Evolutionary conservation across 306 rosid genomes (phyloP), one percentile per base, ranked within the genome.

Genomic region (Rubus parviflorus): DNA sequence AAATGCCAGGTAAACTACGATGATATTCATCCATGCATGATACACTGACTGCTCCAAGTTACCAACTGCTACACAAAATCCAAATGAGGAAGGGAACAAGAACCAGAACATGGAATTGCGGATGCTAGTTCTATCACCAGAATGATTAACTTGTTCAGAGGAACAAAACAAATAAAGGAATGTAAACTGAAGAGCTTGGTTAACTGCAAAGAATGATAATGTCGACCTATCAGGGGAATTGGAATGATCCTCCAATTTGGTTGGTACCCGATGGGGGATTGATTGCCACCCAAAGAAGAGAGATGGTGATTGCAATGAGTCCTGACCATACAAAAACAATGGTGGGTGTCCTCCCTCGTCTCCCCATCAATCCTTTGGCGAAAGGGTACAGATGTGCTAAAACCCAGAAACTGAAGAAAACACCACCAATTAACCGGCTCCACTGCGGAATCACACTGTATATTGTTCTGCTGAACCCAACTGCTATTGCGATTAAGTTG

Each of bases 311-410:
- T 6, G 98, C 94, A 57, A 94, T 86, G 49, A 95, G 89, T 6
- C 97, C 98, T 51, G 98, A 95, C 98, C 98, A 95, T 30, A 95
- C 98, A 87, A 89, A 94, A 81, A 94, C 98, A 89, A 92, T 89
- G 88, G 98, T 94, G 22, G 98, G 98, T 8, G 98, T 94, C 77
- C 86, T 89, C 16, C 96, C 98, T 77, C 98, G 88, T 83, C 97
- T 84, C 79, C 98, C 98, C 98, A 94, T 94, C 78, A 94, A 77
- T 61, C 98, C 97, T 81, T 94, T 94, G 13, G 98, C 97, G 19
- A 94, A 94, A 45, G 98, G 98, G 79, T 94, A 94, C 40, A 94
- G 89, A 88, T 94, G 98, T 30, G 97, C 90, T 82, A 95, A 76
- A 5, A 95, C 98, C 97, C 97, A 95, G 70, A 95, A 95, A 66